Evolutionary conservation across 257 asterid species (phyloP).

Genomic region (Solanum habrochaites): DNA sequence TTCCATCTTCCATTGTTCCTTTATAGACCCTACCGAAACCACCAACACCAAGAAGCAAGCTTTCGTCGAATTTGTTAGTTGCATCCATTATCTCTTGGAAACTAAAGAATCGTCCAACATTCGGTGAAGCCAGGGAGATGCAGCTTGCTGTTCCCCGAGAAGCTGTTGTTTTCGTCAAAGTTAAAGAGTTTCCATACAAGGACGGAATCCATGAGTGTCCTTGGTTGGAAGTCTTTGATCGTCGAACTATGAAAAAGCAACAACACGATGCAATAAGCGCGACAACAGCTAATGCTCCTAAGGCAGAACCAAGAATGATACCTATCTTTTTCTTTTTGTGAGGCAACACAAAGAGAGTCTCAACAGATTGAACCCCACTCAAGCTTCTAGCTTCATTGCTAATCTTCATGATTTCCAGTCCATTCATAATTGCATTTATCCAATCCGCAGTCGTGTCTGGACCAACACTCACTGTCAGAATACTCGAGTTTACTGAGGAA

Average conservation of each 20-base stretch:
- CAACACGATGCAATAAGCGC: conserved; percentile 13
- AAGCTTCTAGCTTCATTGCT: conserved; percentile 33
- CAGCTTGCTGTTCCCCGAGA: conserved; percentile 40
- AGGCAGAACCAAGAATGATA: conserved; percentile 14
- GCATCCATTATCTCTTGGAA: conserved; percentile 37
- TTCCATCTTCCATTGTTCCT: conserved; percentile 39
- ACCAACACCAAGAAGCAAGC: conserved; percentile 38
- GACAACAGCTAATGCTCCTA: conserved; percentile 23
- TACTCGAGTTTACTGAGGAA: conserved; percentile 14
- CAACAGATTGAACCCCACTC: conserved; percentile 24
- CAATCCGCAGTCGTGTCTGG: conserved; percentile 14
- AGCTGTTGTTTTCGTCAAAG: conserved; percentile 23
- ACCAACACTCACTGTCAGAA: conserved; percentile 31
- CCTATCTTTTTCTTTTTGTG: conserved; percentile 5
- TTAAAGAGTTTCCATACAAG: conserved; percentile 33
- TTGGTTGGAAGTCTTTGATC: conserved; percentile 21
- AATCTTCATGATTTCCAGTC: conserved; percentile 39
- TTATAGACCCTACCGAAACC: conserved; percentile 42
- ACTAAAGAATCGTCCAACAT: conserved; percentile 25
- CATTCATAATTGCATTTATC: conserved; percentile 29
- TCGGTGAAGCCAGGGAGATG: conserved; percentile 32
- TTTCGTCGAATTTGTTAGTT: conserved; percentile 34
- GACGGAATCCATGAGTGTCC: conserved; percentile 38
- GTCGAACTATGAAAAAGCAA: conserved; percentile 21
- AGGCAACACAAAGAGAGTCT: conserved; percentile 15